phyloP scores from a whole-genome alignment of 306 rosid genomes.

The Boehmeria nivea region DNA sequence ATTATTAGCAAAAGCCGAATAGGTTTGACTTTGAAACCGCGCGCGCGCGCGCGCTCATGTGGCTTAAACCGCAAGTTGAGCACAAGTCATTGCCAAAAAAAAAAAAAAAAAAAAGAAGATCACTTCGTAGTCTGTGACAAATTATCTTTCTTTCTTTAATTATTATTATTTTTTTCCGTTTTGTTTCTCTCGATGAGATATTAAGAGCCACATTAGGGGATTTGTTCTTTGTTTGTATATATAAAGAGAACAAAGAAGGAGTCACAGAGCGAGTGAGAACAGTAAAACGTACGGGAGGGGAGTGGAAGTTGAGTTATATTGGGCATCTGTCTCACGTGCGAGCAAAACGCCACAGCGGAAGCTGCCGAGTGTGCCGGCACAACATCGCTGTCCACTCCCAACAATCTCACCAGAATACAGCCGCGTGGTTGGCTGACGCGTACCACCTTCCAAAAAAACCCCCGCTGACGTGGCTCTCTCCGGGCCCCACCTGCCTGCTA shows the following conservation, averaged over 20 bases:
- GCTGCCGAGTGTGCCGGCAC: constrained; percentile 23
- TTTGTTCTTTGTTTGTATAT: not conserved
- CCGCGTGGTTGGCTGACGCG: constrained; percentile 24
- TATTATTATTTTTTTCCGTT: too few relatives aligned
- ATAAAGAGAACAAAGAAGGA: too few relatives aligned
- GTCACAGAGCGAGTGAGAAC: too few relatives aligned
- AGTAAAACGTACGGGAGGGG: too few relatives aligned
- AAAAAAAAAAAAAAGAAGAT: not conserved
- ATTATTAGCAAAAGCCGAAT: too few relatives aligned
- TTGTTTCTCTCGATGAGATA: constrained; percentile 13
- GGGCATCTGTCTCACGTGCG: constrained; percentile 20
- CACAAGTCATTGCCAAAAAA: not conserved
- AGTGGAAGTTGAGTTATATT: not conserved
- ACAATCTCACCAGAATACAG: constrained; percentile 26
- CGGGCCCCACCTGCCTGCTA: constrained; percentile 44
- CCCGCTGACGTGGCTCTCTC: constrained; percentile 31
- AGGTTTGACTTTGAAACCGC: constrained; percentile 5
- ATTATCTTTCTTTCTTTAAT: too few relatives aligned
- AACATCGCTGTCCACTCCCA: constrained; percentile 33
- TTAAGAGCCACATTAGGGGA: constrained; percentile 6
- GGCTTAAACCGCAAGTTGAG: constrained; percentile 10
- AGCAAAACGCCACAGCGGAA: not conserved
- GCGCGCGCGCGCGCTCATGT: not conserved
- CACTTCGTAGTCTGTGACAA: constrained; percentile 6
- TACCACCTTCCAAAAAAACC: constrained; percentile 2